Evolutionary conservation across 164 flowering plant species (phyloP).

Genomic region (Magnolia changhungtana): DNA sequence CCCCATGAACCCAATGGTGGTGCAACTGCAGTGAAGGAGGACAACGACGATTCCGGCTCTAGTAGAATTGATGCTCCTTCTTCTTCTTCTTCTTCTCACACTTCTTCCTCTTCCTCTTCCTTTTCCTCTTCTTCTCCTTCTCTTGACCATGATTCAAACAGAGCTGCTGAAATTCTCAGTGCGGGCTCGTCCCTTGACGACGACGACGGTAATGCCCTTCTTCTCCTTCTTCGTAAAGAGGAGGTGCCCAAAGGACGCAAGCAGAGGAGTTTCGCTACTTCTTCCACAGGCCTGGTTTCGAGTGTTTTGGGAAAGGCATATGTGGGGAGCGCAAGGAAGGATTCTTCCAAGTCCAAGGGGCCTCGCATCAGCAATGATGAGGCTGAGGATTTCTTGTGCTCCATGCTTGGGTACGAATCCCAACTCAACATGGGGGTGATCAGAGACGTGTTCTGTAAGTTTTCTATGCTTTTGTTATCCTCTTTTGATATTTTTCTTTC

Average conservation of each 20-base stretch:
- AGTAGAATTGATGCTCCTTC: slow-evolving; percentile 19
- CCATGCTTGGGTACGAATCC: slow-evolving; percentile 72
- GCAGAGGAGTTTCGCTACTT: slow-evolving; percentile 46
- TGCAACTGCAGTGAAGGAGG: background rate
- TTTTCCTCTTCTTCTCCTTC: slow-evolving; percentile 30
- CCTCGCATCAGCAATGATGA: slow-evolving; percentile 14
- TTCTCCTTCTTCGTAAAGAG: slow-evolving; percentile 19
- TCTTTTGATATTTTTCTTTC: background rate
- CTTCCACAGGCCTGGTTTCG: slow-evolving; percentile 69
- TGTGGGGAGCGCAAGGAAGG: slow-evolving; percentile 18
- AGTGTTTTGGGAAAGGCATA: slow-evolving; percentile 74
- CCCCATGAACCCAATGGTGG: slow-evolving; percentile 16
- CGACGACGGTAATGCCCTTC: slow-evolving; percentile 4
- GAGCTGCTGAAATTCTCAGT: slow-evolving; percentile 45
- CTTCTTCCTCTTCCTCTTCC: slow-evolving; percentile 34
- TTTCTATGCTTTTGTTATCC: background rate
- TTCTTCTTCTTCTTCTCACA: slow-evolving; percentile 16
- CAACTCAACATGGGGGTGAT: slow-evolving; percentile 73
- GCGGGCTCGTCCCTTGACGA: slow-evolving; percentile 15
- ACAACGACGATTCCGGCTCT: slow-evolving; percentile 7
- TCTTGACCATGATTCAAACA: slow-evolving; percentile 22
- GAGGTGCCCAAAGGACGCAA: slow-evolving; percentile 28
- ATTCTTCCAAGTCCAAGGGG: slow-evolving; percentile 24
- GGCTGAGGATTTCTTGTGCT: slow-evolving; percentile 68
- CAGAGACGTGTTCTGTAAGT: slow-evolving; percentile 78